Evolutionary conservation across 768 basidiomycete species (phyloP), one percentile per base, ranked within the genome.

Genomic region (Holtermanniella nyarrowii): DNA sequence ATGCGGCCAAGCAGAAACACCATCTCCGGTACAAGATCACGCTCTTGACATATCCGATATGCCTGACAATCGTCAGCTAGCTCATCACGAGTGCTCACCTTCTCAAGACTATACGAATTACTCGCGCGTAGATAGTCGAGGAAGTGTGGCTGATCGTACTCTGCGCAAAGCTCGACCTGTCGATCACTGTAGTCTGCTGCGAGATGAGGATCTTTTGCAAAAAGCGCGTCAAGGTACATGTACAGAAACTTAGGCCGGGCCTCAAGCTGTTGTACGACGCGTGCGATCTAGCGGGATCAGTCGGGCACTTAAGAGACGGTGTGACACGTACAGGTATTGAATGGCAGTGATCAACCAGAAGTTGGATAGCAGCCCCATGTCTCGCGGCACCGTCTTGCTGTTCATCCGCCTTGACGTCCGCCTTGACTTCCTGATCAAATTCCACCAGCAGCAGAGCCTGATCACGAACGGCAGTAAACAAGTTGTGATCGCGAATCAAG

Each of bases 1-100:
- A 97, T 96, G 24, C 88, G 80, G 0, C 93, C 95, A 0, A 97
- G 80, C 0, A 97, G 77, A 74, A 93, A 99, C 16, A 99, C 93
- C 88, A 95, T 93, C 73, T 97, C 95, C 0, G 82, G 82, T 0
- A 99, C 90, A 24, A 89, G 77, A 65, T 91, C 89, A 20, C 82
- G 80, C 47, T 82, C 80, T 62, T 82, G 81, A 69, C 90, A 96
- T 21, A 88, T 81, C 44, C 78, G 76, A 67, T 89, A 96, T 14
- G 91, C 91, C 85, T 90, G 46, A 1, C 54, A 4, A 44, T 5
- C 12, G 44, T n/a, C 21, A 4, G 25, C 10, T 23, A 22, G 3
- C 21, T 13, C 7, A 25, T 21, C 21, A 24, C 3, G 7, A 48
- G 31, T 16, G 16, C 73, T 44, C 41, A 88, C 87, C 72, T 78